Percentiles rank a stretch among this genome's conserved stretches.
phyloP scores from a whole-genome alignment of 257 asterid genomes.

The Echites panduratus region DNA sequence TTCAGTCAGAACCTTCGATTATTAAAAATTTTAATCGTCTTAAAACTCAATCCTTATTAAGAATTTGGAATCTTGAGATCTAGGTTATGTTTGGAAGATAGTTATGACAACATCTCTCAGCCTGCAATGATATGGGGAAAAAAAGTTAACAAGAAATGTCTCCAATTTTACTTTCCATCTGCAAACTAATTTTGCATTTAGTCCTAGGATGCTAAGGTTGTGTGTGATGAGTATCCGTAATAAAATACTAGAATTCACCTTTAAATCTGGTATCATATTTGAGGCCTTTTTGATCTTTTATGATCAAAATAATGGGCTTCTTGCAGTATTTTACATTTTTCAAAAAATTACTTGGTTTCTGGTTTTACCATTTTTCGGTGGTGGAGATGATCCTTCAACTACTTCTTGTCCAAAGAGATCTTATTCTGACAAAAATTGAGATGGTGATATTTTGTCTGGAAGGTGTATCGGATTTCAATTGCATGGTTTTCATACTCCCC shows the following conservation, averaged over 20 bases:
- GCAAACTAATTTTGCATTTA: neutral
- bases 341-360: too few relatives aligned
- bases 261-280: neutral
- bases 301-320: neutral
- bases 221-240: neutral
- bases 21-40: neutral
- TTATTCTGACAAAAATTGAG: neutral
- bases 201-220: neutral
- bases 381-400: neutral
- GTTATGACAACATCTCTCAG: neutral
- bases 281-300: neutral
- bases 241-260: neutral
- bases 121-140: neutral
- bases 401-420: neutral
- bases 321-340: too few relatives aligned
- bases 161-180: neutral
- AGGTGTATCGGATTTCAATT: neutral
- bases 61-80: neutral
- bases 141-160: neutral
- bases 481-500: neutral
- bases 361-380: neutral
- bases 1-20: neutral
- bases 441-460: neutral
- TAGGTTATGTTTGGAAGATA: neutral
- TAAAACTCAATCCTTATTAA: neutral